A percentile compares a stretch with the other conserved stretches of the same genome.
phyloP scores from a whole-genome alignment of 2,329 filamentous ascomycete species.

The Biscogniauxia mediterranea region DNA sequence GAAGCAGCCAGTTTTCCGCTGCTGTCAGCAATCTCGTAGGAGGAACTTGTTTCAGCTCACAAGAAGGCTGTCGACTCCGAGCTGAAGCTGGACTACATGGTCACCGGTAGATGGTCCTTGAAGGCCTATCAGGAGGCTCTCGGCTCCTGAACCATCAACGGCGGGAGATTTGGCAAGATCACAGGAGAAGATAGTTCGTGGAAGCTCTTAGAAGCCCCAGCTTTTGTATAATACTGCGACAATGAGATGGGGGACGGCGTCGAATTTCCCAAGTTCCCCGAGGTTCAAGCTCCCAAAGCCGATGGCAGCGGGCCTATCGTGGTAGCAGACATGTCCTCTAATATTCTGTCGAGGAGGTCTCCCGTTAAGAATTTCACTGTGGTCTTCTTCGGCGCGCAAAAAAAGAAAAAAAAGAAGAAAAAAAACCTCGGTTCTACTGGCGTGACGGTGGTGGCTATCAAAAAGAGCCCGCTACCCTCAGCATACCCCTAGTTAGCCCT shows the following conservation, averaged over 20 bases:
- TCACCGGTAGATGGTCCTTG: constrained; percentile 87
- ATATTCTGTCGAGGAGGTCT: constrained; percentile 80
- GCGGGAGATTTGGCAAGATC: constrained; percentile 84
- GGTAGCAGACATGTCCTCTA: constrained; percentile 90
- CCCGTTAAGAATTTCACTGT: constrained; percentile 76
- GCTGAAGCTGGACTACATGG: constrained; percentile 81
- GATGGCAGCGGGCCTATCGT: constrained; percentile 71
- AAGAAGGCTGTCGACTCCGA: constrained; percentile 65
- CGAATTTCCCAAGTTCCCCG: constrained; percentile 75
- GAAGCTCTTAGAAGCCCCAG: constrained; percentile 66
- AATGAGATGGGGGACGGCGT: constrained; percentile 96
- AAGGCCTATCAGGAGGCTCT: constrained; percentile 84
- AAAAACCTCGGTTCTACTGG: constrained; percentile 91
- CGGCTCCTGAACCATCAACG: constrained; percentile 64
- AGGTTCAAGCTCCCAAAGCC: constrained; percentile 54
- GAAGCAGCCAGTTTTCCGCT: constrained; percentile 81
- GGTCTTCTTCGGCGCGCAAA: constrained; percentile 90
- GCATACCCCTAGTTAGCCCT: constrained; percentile 61
- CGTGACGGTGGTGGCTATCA: constrained; percentile 81
- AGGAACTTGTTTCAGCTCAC: constrained; percentile 57
- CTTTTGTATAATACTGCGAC: constrained; percentile 86
- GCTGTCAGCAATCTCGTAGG: constrained; percentile 80
- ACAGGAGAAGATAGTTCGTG: constrained; percentile 74
- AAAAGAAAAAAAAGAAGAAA: too few species aligned
- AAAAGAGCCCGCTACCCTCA: constrained; percentile 75